phyloP scores from a whole-genome alignment of 176 grass and related monocot species.

The Triticum timopheevii region DNA sequence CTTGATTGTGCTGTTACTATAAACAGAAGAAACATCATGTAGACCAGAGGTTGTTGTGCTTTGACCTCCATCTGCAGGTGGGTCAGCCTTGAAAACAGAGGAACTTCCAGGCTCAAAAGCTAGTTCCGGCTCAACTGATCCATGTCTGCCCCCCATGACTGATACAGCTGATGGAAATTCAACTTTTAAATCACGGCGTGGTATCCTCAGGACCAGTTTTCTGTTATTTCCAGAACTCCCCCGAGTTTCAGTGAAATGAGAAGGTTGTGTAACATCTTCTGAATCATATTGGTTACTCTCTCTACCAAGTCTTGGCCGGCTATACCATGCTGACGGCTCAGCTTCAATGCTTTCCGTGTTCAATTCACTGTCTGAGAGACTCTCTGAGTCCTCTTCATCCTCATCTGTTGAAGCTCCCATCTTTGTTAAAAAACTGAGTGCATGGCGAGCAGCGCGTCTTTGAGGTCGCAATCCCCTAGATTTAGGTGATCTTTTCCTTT shows the following conservation, averaged over 20 bases:
- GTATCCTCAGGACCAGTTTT: conserved; percentile 77
- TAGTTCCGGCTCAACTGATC: conserved; percentile 26
- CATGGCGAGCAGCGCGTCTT: conserved; percentile 80
- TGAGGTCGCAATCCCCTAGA: conserved; percentile 73
- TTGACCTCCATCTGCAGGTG: conserved; percentile 35
- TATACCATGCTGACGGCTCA: conserved; percentile 53
- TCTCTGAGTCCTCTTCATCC: conserved; percentile 56
- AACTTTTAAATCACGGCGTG: conserved; percentile 46
- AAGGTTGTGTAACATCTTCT: conserved; percentile 61
- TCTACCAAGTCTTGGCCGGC: conserved; percentile 37
- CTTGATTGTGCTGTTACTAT: conserved; percentile 56
- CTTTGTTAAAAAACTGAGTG: conserved; percentile 78
- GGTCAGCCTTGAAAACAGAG: conserved; percentile 45
- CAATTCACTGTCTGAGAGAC: conserved; percentile 55
- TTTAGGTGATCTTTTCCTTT: conserved; percentile 71
- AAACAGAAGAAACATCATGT: conserved; percentile 33
- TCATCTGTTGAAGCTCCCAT: conserved; percentile 78
- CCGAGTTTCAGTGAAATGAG: conserved; percentile 33
- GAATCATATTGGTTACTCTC: conserved; percentile 55
- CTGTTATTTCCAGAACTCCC: conserved; percentile 49
- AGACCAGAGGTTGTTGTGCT: conserved; percentile 12
- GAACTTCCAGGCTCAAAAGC: conserved; percentile 32
- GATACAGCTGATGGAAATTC: conserved; percentile 38
- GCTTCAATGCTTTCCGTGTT: conserved; percentile 48
- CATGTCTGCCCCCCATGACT: conserved; percentile 30